A percentile compares a stretch with the other conserved stretches of the same genome.
Evolutionary conservation across 2,329 filamentous ascomycete genomes (phyloP).

Genomic region (Pseudogymnoascus sp.): DNA sequence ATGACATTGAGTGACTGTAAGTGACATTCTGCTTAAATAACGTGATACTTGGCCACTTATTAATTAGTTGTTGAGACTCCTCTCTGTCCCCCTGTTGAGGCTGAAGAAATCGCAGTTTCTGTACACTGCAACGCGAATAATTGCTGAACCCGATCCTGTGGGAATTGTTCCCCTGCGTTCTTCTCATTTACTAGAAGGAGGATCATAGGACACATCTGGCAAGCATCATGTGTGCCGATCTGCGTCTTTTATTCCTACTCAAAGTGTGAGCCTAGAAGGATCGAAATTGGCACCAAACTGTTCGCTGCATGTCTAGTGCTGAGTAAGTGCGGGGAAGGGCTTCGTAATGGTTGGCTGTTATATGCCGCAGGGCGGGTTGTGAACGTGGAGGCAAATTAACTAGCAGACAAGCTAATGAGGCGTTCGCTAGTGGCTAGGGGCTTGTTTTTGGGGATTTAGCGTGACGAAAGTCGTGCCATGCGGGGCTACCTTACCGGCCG

Average conservation of each 20-base stretch:
- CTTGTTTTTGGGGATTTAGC: neutral
- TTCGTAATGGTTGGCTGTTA: neutral
- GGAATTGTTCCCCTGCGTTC: no score
- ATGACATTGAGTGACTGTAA: neutral
- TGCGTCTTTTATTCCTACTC: neutral
- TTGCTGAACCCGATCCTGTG: neutral
- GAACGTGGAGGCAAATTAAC: conserved; percentile 8
- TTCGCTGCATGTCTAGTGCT: neutral
- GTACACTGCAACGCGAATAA: neutral
- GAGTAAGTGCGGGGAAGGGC: neutral
- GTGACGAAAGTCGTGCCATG: neutral
- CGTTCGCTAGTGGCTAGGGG: conserved; percentile 36
- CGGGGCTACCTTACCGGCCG: no score
- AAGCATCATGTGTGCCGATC: neutral
- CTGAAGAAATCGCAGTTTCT: neutral
- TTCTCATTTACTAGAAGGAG: no score
- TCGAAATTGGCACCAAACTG: neutral
- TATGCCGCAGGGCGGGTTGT: conserved; percentile 19
- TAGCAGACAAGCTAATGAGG: neutral
- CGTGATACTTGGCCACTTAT: neutral
- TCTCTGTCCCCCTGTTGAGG: neutral
- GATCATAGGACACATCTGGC: no score
- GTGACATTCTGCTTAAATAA: neutral
- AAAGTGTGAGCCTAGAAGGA: neutral
- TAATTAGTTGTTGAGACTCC: neutral